Base-by-base conservation (phyloP, 345 rosid genomes). In the Lepidium didymum region DNA sequence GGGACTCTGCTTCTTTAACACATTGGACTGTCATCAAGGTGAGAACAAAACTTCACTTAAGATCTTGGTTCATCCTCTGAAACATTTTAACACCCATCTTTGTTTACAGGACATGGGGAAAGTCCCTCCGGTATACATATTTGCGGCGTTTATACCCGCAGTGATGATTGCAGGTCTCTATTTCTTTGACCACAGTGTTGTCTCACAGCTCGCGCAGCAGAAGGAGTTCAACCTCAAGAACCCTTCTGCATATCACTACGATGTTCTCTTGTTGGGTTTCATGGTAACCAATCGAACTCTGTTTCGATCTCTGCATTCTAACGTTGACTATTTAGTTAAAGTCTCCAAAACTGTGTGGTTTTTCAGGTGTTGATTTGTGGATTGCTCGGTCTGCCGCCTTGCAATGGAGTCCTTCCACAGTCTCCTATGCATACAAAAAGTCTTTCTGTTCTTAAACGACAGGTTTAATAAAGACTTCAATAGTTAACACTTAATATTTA, bases 341-440 rank as follows among this genome's bases (percentile, higher is more conserved):
- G 15, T 53, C 6, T 42, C 27, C n/a, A 37, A 54, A 34, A 9
- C 4, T 36, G 25, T 60, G 31, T 44, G 10, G 38, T 2, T 49
- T 54, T 57, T 37, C 80, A 91, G 97, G 85, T 93, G 10, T 62
- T 91, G 74, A 79, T 91, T 33, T 91, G 97, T 62, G 97, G 97
- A 52, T 64, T 91, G 67, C 29, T 87, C 16, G 91, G 96, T 2
- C 77, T 91, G 11, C 96, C 93, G 41, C 96, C 97, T 50, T 84
- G 88, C 4, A 88, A 91, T 42, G 93, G 97, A 18, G 96, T 91
- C 68, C 83, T 91, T 4, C 97, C 96, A 7, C 93, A 88, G 65
- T 85, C 96, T 66, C 97, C 97, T 7, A 89, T 88, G 97, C 97
- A 91, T 60, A 81, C 92, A 7, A 90, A 90, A 72, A 90, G 96